Conservation (phyloP, 495 filamentous ascomycete species). For the Talaromyces thailandensis region DNA sequence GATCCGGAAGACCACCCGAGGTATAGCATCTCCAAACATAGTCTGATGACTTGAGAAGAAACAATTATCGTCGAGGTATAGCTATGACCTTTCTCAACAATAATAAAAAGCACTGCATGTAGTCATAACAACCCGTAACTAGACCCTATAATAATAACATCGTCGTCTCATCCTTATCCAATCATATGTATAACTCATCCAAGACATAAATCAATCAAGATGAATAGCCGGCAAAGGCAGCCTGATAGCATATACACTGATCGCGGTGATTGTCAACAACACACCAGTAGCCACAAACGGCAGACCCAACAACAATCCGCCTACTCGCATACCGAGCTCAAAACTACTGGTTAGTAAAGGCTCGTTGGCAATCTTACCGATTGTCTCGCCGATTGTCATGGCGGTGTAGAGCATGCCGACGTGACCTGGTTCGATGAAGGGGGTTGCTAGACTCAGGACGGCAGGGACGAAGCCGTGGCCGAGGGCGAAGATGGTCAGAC, state of each 20-base stretch:
- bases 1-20: no score
- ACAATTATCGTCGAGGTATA: no score
- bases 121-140: no score
- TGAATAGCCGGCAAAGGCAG: conserved; percentile 2
- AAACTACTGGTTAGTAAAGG: background rate
- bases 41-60: no score
- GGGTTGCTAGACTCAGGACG: conserved; percentile 4
- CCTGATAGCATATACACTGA: conserved; percentile 4
- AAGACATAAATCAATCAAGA: background rate
- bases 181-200: no score
- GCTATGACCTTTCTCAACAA: no score
- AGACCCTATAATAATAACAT: no score
- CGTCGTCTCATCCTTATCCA: no score
- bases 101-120: no score
- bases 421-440: conserved; percentile 6
- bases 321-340: conserved; percentile 3
- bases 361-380: conserved; percentile 6
- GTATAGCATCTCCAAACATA: no score
- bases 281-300: conserved; percentile 7
- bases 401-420: conserved; percentile 7
- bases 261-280: conserved; percentile 3
- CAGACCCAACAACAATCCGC: conserved; percentile 1
- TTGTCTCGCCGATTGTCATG: conserved; percentile 7
- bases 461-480: conserved; percentile 7
- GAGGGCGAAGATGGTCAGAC: conserved; percentile 6